Percentiles rank a stretch among this genome's conserved stretches.
These are phyloP conservation scores for Colletotrichum orbiculare DNA, from an alignment of 2,329 filamentous ascomycete genomes.

Conservation along the genomic window DNA sequence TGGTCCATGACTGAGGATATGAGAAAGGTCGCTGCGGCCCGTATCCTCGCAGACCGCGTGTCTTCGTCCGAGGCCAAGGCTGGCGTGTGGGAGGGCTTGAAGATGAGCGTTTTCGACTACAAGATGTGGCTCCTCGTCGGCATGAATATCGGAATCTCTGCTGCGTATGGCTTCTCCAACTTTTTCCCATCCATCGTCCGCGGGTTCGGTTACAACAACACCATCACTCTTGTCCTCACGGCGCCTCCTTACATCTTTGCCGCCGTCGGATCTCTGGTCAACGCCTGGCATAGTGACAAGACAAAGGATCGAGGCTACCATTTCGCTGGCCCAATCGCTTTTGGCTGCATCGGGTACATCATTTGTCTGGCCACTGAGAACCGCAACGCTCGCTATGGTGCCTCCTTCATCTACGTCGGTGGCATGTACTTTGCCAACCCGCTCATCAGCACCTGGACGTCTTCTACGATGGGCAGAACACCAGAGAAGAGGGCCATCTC, in stretches of 20 bases:
- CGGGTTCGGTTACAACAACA: constrained; percentile 38
- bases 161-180: constrained; percentile 40
- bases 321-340: constrained; percentile 33
- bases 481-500: constrained; percentile 42
- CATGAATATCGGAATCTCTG: constrained; percentile 40
- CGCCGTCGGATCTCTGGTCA: constrained; percentile 35
- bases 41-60: constrained; percentile 40
- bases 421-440: constrained; percentile 38
- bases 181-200: constrained; percentile 41
- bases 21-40: constrained; percentile 40
- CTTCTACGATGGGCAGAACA: constrained; percentile 39
- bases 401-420: constrained; percentile 39
- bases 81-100: constrained; percentile 39
- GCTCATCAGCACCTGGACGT: constrained; percentile 37
- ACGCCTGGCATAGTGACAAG: constrained; percentile 39
- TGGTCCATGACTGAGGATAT: constrained; percentile 42
- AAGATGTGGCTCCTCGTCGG: constrained; percentile 41
- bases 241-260: constrained; percentile 41
- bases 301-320: constrained; percentile 40
- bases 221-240: constrained; percentile 40
- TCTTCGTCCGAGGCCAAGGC: constrained; percentile 40
- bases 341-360: constrained; percentile 41
- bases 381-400: constrained; percentile 37
- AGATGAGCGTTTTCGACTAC: constrained; percentile 39
- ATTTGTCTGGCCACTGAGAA: constrained; percentile 40